A percentile compares a stretch with the other conserved stretches of the same genome.
These are phyloP conservation scores for Dalbergia oliveri DNA, from an alignment of 306 rosid genomes.

Conservation along the genomic window DNA sequence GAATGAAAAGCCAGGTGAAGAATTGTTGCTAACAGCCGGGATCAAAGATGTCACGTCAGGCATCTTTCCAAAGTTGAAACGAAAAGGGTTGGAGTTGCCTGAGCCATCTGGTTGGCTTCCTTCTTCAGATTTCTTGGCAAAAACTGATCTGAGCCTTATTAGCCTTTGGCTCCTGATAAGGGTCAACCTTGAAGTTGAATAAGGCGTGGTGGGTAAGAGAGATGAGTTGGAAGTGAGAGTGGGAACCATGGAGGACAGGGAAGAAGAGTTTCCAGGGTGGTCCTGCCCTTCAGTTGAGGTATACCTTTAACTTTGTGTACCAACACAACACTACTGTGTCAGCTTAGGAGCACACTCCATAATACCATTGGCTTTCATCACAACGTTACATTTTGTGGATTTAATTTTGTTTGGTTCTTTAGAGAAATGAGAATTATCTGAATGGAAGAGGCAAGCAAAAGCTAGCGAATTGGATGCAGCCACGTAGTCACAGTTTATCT, in stretches of 20 bases:
- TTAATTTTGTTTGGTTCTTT: too few species aligned
- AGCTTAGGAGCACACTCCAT: too few species aligned
- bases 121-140: conserved; percentile 60
- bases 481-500: too few species aligned
- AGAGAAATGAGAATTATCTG: too few species aligned
- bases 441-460: too few species aligned
- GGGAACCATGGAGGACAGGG: conserved; percentile 65
- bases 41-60: conserved; percentile 78
- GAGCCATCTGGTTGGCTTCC: conserved; percentile 22
- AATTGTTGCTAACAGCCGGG: conserved; percentile 56
- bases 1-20: conserved; percentile 69
- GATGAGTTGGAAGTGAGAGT: conserved; percentile 77
- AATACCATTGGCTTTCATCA: too few species aligned
- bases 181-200: conserved; percentile 43
- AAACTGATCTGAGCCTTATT: conserved; percentile 32
- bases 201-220: conserved; percentile 60
- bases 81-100: conserved; percentile 61
- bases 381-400: too few species aligned
- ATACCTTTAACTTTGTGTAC: too few species aligned
- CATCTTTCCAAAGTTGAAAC: conserved; percentile 71
- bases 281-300: conserved; percentile 24
- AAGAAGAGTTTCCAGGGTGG: conserved; percentile 7
- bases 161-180: conserved; percentile 51
- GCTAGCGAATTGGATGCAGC: too few species aligned
- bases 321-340: too few species aligned